Percentiles rank a stretch among this genome's conserved stretches.
phyloP scores from a whole-genome alignment of 2,329 filamentous ascomycete genomes.

The Fusarium phyllophilum region DNA sequence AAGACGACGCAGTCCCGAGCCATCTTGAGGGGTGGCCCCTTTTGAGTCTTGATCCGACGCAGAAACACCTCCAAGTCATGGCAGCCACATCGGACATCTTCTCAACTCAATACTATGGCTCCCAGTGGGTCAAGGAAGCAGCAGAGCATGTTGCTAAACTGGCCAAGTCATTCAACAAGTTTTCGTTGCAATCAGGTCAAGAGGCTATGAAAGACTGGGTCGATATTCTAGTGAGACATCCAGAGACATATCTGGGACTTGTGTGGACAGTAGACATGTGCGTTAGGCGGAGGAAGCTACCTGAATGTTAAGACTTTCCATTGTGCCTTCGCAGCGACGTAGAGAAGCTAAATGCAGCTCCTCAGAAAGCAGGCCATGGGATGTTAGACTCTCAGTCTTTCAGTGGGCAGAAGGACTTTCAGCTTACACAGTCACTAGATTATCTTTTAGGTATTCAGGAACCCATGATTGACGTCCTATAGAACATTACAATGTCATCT shows the following conservation, averaged over 20 bases:
- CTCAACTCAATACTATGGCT: neutral
- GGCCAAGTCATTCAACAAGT: neutral
- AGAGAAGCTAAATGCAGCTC: neutral
- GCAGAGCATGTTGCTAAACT: neutral
- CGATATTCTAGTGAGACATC: neutral
- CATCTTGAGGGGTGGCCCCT: fast-evolving
- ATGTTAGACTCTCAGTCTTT: neutral
- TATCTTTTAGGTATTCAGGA: neutral
- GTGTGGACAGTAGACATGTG: neutral
- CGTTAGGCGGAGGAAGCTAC: neutral
- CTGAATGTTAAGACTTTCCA: neutral
- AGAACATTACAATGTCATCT: fast-evolving
- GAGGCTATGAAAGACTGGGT: neutral
- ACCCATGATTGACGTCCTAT: neutral
- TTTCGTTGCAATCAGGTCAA: neutral
- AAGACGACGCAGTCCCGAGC: fast-evolving
- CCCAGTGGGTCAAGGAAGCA: neutral
- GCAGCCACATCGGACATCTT: neutral
- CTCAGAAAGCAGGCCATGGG: neutral
- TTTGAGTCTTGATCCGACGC: fast-evolving
- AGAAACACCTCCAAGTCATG: neutral
- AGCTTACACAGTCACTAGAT: neutral
- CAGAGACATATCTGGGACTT: neutral
- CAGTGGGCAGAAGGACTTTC: neutral
- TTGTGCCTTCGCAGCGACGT: neutral